These are phyloP conservation scores for Exserohilum rostratum DNA, from an alignment of 2,329 filamentous ascomycete genomes.

Conservation along the genomic window DNA sequence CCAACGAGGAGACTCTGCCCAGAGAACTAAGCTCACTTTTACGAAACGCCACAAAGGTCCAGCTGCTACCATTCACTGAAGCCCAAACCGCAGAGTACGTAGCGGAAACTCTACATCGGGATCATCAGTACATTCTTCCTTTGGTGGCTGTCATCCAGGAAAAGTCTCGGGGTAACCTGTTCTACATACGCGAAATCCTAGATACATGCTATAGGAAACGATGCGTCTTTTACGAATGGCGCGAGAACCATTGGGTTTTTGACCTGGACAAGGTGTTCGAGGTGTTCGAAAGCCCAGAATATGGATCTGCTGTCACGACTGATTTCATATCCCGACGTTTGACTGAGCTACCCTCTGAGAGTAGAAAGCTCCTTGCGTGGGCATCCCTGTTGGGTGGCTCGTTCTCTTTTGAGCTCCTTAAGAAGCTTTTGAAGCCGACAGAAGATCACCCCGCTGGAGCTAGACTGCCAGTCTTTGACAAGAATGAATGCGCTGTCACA, in stretches of 20 bases:
- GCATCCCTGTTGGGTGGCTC: constrained; percentile 79
- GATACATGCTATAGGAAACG: constrained; percentile 84
- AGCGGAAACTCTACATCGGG: constrained; percentile 76
- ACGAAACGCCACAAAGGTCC: constrained; percentile 64
- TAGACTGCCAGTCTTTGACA: constrained; percentile 57
- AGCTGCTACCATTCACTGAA: constrained; percentile 75
- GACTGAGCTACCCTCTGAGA: constrained; percentile 73
- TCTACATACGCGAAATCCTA: constrained; percentile 90
- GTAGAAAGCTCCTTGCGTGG: constrained; percentile 85
- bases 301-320: constrained; percentile 79
- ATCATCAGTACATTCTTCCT: constrained; percentile 73
- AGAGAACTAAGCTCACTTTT: constrained; percentile 48
- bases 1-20: constrained; percentile 49
- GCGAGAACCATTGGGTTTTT: constrained; percentile 76
- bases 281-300: constrained; percentile 78
- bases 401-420: constrained; percentile 83
- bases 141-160: constrained; percentile 86
- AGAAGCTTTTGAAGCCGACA: constrained; percentile 75
- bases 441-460: constrained; percentile 53
- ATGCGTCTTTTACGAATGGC: constrained; percentile 91
- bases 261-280: constrained; percentile 85
- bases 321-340: constrained; percentile 82
- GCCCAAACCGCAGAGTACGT: constrained; percentile 84
- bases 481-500: constrained; percentile 72
- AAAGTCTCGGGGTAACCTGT: constrained; percentile 86